phyloP scores from a whole-genome alignment of 306 rosid species.

The Vicia faba region DNA sequence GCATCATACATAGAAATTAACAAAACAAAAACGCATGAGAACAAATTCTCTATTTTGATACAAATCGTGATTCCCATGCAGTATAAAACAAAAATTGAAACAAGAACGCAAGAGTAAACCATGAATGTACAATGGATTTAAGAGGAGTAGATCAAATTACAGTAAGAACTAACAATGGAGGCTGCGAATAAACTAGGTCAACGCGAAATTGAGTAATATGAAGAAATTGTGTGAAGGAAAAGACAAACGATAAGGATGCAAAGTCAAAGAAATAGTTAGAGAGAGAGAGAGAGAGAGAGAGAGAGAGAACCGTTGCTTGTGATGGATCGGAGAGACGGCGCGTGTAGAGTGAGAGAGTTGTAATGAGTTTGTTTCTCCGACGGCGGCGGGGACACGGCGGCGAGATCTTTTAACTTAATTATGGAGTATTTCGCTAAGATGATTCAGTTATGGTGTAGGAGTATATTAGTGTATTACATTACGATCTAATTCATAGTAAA shows the following conservation, averaged over 20 bases:
- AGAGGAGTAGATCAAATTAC: conserved; percentile 27
- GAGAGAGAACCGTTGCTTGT: conserved; percentile 34
- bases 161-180: not conserved
- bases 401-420: conserved; percentile 12
- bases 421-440: too few relatives aligned
- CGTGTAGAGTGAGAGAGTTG: not conserved
- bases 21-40: conserved; percentile 3
- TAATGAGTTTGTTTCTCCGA: not conserved
- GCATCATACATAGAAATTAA: not conserved
- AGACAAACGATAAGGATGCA: not conserved
- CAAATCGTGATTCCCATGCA: conserved; percentile 12
- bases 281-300: conserved; percentile 36
- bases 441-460: too few relatives aligned
- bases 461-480: too few relatives aligned
- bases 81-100: not conserved
- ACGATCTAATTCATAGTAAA: too few relatives aligned
- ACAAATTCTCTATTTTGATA: not conserved
- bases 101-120: not conserved
- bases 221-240: not conserved
- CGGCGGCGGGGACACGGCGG: conserved; percentile 35
- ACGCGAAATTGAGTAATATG: conserved; percentile 5
- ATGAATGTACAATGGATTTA: conserved; percentile 16
- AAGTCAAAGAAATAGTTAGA: conserved; percentile 14
- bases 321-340: conserved; percentile 34
- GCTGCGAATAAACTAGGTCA: not conserved